Evolutionary conservation across 352 stramenopile species (phyloP), one percentile per base, ranked within the genome.

Genomic region (Sclerospora graminicola): DNA sequence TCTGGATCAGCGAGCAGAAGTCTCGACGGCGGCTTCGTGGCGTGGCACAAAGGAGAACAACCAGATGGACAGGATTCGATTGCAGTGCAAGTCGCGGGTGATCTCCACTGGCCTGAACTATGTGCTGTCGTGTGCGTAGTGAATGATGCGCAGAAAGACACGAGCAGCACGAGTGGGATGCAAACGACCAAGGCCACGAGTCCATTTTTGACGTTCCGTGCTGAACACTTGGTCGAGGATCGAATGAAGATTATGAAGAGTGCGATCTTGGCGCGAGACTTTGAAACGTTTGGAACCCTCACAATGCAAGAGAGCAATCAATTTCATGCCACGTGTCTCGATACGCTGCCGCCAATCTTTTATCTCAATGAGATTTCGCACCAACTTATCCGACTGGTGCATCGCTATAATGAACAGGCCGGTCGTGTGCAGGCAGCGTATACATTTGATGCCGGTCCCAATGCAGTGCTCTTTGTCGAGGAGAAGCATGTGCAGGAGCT

Each of bases 391-490:
- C 41, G 62, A 29, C 50, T 98, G 8, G 79, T 99, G 23, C 92
- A 98, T 69, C 72, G 63, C 35, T 97, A 98, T 67, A 99, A 99
- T 68, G 59, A 74, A 18, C 57, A 69, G 8, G 50, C 57, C 16
- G 63, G 70, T 9, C 29, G 51, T 5, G 57, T 98, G 35, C 70
- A 85, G 19, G 90, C 84, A 30, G 94, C 95, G 13, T 99, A 99
- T 74, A 99, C 96, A 8, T 99, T 99, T 64, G 96, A 99, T 75
- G 96, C 96, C 16, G 96, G 96, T 42, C 95, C 96, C 26, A 99
- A 99, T 69, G 94, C 95, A 14, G 95, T 98, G n/a, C 58, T 96
- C 23, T 96, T 94, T 55, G 44, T 82, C n/a, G 66, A 91, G 46
- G 56, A 82, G 32, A 43, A 82, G 39, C 50, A 93, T 44, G 66